phyloP scores from a whole-genome alignment of 805 yeast genomes.

The Sugiyamaella marilandica region DNA sequence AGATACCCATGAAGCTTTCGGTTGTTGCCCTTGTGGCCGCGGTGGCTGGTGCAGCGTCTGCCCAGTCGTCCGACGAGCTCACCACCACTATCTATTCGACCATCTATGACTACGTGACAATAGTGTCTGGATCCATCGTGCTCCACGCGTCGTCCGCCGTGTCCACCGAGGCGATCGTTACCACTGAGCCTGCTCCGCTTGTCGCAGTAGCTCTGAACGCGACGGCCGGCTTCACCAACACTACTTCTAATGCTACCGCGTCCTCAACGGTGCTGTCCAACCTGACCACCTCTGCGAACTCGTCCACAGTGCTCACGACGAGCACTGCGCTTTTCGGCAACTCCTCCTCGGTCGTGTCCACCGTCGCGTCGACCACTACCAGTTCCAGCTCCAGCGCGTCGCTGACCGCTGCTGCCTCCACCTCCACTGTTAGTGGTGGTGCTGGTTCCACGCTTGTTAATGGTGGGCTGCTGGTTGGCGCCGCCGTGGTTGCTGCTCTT shows the following conservation, averaged over 20 bases:
- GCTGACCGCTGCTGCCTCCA: slow-evolving; percentile 7
- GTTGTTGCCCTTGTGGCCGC: neutral
- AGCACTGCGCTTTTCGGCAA: slow-evolving; percentile 2
- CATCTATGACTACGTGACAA: slow-evolving; percentile 22
- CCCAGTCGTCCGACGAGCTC: slow-evolving; percentile 10
- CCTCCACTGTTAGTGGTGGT: slow-evolving; percentile 1
- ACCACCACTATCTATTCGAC: slow-evolving; percentile 24
- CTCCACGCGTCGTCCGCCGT: slow-evolving; percentile 14
- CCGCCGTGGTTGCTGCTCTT: slow-evolving; percentile 3
- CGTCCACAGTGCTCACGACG: neutral
- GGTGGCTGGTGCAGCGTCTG: neutral
- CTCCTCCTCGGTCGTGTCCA: slow-evolving; percentile 7
- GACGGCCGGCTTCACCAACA: neutral
- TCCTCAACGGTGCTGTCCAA: neutral
- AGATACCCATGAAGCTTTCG: slow-evolving; percentile 2
- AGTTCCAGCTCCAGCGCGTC: slow-evolving; percentile 9
- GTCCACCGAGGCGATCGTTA: slow-evolving; percentile 15
- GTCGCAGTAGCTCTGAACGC: slow-evolving; percentile 16
- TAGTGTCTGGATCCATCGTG: slow-evolving; percentile 16
- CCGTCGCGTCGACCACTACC: slow-evolving; percentile 13
- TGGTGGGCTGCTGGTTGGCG: slow-evolving; percentile 7
- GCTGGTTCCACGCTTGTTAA: slow-evolving; percentile 2
- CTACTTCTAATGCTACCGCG: neutral
- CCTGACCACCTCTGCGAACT: slow-evolving; percentile 10
- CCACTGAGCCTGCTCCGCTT: slow-evolving; percentile 15